Evolutionary conservation across 495 filamentous ascomycete genomes (phyloP).

Genomic region (Massariosphaeria phaeospora): DNA sequence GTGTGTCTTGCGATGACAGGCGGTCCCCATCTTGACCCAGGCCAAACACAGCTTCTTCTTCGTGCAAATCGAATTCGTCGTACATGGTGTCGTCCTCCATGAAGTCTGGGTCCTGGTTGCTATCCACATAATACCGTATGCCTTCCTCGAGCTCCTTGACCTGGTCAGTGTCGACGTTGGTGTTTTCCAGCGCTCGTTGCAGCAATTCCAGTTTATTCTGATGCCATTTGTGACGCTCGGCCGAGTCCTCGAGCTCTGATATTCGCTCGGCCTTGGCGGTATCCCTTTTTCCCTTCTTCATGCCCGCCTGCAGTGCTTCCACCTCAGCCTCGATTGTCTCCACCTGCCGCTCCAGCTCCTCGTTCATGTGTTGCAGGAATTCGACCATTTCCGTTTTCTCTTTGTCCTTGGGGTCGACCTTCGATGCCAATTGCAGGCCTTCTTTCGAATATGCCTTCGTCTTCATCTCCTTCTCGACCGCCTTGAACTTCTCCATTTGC

Average conservation of each 20-base stretch:
- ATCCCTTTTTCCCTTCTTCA: constrained; percentile 93
- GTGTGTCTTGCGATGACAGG: constrained; percentile 89
- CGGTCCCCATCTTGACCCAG: constrained; percentile 77
- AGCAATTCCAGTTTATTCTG: constrained; percentile 87
- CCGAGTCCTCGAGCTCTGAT: constrained; percentile 73
- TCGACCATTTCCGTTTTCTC: constrained; percentile 81
- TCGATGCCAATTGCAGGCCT: constrained; percentile 80
- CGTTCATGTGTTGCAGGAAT: constrained; percentile 81
- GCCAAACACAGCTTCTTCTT: constrained; percentile 80
- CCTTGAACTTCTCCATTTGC: constrained; percentile 99
- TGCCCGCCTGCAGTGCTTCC: constrained; percentile 75
- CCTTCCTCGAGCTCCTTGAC: constrained; percentile 83
- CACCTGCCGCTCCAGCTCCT: constrained; percentile 88
- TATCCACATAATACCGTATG: constrained; percentile 92
- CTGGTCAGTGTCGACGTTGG: constrained; percentile 75
- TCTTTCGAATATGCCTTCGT: constrained; percentile 99
- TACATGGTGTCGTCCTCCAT: constrained; percentile 91
- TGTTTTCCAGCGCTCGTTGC: constrained; percentile 84
- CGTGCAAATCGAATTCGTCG: constrained; percentile 86
- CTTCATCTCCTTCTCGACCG: constrained; percentile 99
- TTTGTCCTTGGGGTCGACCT: constrained; percentile 91
- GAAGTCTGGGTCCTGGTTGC: constrained; percentile 81
- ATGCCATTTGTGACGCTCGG: constrained; percentile 96
- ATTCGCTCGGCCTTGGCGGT: constrained; percentile 75
- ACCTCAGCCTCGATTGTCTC: constrained; percentile 87